These are phyloP conservation scores for Astrothelium macrocarpum DNA, from an alignment of 495 filamentous ascomycete genomes.

Conservation along the genomic window DNA sequence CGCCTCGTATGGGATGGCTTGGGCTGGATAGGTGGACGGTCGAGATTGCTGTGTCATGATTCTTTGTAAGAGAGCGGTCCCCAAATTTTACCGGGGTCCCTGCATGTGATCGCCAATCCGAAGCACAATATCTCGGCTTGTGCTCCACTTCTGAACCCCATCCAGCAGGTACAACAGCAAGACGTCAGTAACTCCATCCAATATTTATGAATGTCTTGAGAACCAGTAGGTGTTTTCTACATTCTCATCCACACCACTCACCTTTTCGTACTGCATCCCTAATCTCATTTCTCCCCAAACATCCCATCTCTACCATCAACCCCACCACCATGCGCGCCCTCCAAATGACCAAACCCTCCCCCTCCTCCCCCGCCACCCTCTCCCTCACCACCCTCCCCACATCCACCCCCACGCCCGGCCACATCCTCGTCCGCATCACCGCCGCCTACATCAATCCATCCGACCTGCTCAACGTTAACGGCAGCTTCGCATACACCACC, in stretches of 20 bases:
- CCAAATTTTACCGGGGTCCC: background rate
- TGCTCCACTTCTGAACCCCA: too few relatives aligned
- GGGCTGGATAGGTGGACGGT: background rate
- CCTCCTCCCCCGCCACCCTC: background rate
- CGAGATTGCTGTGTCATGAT: background rate
- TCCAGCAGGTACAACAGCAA: background rate
- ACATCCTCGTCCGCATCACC: slow-evolving; percentile 20
- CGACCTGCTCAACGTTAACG: slow-evolving; percentile 35
- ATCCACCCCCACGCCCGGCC: slow-evolving; percentile 10
- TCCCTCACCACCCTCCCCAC: slow-evolving; percentile 9
- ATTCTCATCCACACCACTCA: background rate
- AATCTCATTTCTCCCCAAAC: background rate
- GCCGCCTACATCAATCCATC: slow-evolving; percentile 33
- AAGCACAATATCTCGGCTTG: background rate
- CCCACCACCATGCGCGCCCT: background rate
- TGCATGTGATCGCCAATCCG: background rate
- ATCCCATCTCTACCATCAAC: background rate
- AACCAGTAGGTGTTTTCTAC: background rate
- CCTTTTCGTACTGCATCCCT: too few relatives aligned
- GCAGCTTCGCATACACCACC: slow-evolving; percentile 31
- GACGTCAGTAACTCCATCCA: background rate
- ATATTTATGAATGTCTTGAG: background rate
- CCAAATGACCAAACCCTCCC: background rate
- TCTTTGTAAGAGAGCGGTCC: background rate
- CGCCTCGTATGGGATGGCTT: background rate